Percentiles rank a stretch among this genome's conserved stretches.
phyloP scores from a whole-genome alignment of 2,329 filamentous ascomycete genomes.

The Arthrinium phaeospermum region DNA sequence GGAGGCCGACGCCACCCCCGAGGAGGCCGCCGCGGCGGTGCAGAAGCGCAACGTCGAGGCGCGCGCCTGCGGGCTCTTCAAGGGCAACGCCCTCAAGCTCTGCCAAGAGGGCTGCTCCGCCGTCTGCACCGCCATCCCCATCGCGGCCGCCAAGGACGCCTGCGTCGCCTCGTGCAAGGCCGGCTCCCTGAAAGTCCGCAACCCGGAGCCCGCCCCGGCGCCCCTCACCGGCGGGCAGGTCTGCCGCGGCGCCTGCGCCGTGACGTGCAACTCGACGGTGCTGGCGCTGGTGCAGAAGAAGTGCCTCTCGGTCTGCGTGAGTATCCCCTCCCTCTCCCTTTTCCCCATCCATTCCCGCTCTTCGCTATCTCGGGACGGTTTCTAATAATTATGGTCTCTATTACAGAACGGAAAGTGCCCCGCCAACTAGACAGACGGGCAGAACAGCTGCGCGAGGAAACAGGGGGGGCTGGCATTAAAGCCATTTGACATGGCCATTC shows the following conservation, averaged over 20 bases:
- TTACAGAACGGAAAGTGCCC: constrained; percentile 18
- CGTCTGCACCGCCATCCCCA: neutral
- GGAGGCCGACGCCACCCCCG: neutral
- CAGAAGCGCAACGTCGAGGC: constrained; percentile 1
- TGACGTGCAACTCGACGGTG: constrained; percentile 19
- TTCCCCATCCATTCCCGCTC: too few species aligned
- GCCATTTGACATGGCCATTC: neutral
- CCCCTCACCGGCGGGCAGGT: constrained; percentile 1
- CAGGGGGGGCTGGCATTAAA: neutral
- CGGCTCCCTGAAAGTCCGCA: constrained; percentile 13
- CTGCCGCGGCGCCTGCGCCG: constrained; percentile 17
- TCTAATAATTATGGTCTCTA: neutral
- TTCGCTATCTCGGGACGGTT: too few species aligned
- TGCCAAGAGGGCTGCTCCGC: constrained; percentile 8
- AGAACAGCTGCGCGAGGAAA: too few species aligned
- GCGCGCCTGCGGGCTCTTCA: constrained; percentile 6
- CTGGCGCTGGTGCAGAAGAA: constrained; percentile 11
- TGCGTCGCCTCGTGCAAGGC: constrained; percentile 6
- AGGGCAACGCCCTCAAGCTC: constrained; percentile 3
- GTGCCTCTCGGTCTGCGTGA: constrained; percentile 12
- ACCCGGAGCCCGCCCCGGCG: neutral
- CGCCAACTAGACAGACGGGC: neutral
- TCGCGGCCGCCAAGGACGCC: neutral
- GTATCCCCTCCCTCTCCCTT: neutral
- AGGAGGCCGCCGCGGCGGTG: neutral